Conservation (phyloP, 768 basidiomycete species). For the Suillus subaureus region DNA sequence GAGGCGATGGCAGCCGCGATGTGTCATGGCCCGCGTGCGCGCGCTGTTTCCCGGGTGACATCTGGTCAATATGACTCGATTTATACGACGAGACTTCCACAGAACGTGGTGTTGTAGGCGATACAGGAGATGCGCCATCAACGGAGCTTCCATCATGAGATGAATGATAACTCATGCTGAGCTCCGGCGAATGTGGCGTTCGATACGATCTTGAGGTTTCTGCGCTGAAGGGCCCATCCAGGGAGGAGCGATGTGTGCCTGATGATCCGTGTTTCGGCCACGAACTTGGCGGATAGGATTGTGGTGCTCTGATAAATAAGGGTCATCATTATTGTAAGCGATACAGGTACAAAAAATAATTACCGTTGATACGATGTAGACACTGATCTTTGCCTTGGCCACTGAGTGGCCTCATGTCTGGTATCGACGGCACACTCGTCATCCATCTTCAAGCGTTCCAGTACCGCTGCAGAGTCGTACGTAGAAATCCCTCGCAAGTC, state of each 20-base stretch:
- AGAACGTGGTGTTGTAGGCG: constrained; percentile 58
- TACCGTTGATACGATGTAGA: constrained; percentile 42
- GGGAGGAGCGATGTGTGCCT: constrained; percentile 16
- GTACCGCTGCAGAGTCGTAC: constrained; percentile 64
- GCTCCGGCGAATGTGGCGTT: constrained; percentile 22
- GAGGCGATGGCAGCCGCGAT: constrained; percentile 7
- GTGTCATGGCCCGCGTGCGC: constrained; percentile 1
- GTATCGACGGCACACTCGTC: constrained; percentile 37
- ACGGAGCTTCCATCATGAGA: constrained; percentile 49
- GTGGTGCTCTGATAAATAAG: constrained; percentile 19
- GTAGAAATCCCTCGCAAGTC: constrained; percentile 54
- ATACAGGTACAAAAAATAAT: constrained; percentile 3
- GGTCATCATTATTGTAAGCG: constrained; percentile 11
- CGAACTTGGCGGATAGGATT: constrained; percentile 25
- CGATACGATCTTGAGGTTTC: constrained; percentile 17
- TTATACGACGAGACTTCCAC: constrained; percentile 24
- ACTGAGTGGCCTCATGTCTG: constrained; percentile 29
- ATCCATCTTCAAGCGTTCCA: constrained; percentile 62
- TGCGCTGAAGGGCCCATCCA: constrained; percentile 13
- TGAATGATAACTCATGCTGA: constrained; percentile 32
- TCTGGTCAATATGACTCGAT: constrained; percentile 17
- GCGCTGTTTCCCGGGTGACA: constrained; percentile 18
- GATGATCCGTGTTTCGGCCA: constrained; percentile 24
- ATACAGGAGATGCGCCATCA: constrained; percentile 54
- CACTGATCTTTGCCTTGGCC: constrained; percentile 46